A percentile compares a stretch with the other conserved stretches of the same genome.
phyloP scores from a whole-genome alignment of 2,329 filamentous ascomycete species.

The Tolypocladium nubicola region DNA sequence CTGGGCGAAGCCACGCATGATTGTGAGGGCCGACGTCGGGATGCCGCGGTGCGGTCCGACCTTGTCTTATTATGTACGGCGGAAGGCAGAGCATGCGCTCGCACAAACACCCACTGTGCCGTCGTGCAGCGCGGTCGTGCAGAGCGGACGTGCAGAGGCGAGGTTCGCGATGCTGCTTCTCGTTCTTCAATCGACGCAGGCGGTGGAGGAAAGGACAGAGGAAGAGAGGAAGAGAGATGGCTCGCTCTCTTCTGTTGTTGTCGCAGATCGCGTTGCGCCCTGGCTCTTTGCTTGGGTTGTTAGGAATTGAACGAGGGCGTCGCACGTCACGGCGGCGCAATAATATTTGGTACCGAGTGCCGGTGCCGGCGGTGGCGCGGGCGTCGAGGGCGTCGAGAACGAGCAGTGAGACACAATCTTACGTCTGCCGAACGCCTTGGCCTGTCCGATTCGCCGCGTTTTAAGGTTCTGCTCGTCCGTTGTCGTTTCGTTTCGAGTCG shows the following conservation, averaged over 20 bases:
- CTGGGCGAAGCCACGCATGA: constrained; percentile 38
- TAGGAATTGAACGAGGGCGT: constrained; percentile 1
- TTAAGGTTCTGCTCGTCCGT: neutral
- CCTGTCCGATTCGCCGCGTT: neutral
- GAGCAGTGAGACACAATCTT: neutral
- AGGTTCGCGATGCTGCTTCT: neutral
- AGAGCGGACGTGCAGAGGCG: neutral
- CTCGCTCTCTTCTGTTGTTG: constrained; percentile 1
- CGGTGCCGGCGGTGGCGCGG: neutral
- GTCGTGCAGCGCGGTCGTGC: neutral
- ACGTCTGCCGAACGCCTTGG: neutral
- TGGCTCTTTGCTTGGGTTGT: neutral
- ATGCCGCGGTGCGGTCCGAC: neutral
- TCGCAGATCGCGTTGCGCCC: constrained; percentile 1
- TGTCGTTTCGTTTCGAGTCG: neutral
- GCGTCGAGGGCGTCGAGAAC: neutral
- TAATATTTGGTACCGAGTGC: neutral
- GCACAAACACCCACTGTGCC: neutral
- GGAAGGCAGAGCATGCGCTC: neutral
- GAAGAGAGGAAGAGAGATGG: neutral
- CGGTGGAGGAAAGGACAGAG: neutral
- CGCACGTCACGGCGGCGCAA: neutral
- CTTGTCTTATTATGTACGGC: neutral
- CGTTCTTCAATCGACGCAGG: neutral
- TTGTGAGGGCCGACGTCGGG: constrained; percentile 10